Evolutionary conservation across 2,329 filamentous ascomycete genomes (phyloP), one percentile per base, ranked within the genome.

Genomic region (Elsinoe ampelina): DNA sequence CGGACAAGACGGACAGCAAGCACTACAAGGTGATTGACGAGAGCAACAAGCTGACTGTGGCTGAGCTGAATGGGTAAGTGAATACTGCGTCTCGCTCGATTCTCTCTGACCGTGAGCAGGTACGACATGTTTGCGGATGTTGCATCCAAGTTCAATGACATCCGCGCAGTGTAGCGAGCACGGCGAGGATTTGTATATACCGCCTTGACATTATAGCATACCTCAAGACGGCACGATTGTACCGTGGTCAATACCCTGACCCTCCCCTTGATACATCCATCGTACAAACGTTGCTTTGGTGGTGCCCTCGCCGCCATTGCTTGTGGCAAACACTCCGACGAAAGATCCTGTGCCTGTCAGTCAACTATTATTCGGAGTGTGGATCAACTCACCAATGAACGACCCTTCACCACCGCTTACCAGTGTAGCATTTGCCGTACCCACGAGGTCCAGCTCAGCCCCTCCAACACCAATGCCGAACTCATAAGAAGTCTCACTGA

Each of bases 1-100:
- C 81, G 0, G 75, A 74, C 36, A 85, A 86, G 64, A 84, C 76
- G 26, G 62, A 75, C 38, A 77, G 71, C 12, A 67, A 75, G 0
- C 77, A 75, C 0, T 86, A 86, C 68, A 81, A 80, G 63, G 83
- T 86, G 0, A 77, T 80, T 60, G 78, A 85, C 54, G 76, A 82
- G 62, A 78, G 73, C 61, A 75, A 80, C 47, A 83, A 83, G 60
- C 64, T 86, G 32, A 86, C 83, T 0, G 85, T 86, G 51, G 81
- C 85, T 60, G 83, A 86, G 66, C 85, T 86, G 82, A 86, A 86
- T 59, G 73, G 74, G 73, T 81, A 71, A 72, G 77, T 74, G 50
- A 4, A 12, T 13, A 15, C 17, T 47, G 19, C 45, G 20, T 5
- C 15, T 51, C 5, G 19, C 5, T 5, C 4, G 8, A 22, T 51